phyloP scores from a whole-genome alignment of 1,284 basidiomycete genomes.

The Agaricales sp. region DNA sequence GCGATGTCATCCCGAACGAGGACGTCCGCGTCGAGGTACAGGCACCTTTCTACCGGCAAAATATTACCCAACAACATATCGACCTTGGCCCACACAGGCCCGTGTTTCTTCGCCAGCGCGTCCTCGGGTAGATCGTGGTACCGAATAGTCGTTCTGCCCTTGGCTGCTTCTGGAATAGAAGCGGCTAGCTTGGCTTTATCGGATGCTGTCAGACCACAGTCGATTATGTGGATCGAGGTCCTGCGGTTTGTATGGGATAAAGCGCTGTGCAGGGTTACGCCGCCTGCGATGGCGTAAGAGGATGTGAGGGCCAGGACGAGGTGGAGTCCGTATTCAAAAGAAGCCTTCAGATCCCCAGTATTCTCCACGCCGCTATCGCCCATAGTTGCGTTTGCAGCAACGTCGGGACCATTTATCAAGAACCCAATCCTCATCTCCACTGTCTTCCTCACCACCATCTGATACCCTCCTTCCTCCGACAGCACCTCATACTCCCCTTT shows the following conservation, averaged over 20 bases:
- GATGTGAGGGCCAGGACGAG: constrained; percentile 34
- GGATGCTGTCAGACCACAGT: constrained; percentile 29
- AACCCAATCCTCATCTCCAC: constrained; percentile 46
- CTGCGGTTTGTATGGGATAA: constrained; percentile 26
- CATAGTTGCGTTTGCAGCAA: not conserved
- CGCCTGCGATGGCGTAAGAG: constrained; percentile 35
- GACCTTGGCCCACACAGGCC: constrained; percentile 39
- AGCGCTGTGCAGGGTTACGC: constrained; percentile 35
- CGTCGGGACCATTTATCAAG: constrained; percentile 18
- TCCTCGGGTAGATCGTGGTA: constrained; percentile 28
- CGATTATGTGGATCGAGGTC: constrained; percentile 39
- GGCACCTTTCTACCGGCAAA: constrained; percentile 38
- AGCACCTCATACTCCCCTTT: constrained; percentile 34
- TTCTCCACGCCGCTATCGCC: not conserved
- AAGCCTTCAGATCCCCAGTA: not conserved
- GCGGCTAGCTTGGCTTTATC: constrained; percentile 24
- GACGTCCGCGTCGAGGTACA: constrained; percentile 46
- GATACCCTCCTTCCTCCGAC: constrained; percentile 30
- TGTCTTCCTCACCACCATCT: constrained; percentile 40
- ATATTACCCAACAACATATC: constrained; percentile 31
- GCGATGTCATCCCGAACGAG: constrained; percentile 31
- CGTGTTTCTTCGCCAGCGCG: constrained; percentile 19
- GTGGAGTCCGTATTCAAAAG: constrained; percentile 35
- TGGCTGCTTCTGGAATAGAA: constrained; percentile 17
- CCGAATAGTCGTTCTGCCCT: constrained; percentile 24